phyloP scores from a whole-genome alignment of 2,329 filamentous ascomycete species.

The Microdochium trichocladiopsis region DNA sequence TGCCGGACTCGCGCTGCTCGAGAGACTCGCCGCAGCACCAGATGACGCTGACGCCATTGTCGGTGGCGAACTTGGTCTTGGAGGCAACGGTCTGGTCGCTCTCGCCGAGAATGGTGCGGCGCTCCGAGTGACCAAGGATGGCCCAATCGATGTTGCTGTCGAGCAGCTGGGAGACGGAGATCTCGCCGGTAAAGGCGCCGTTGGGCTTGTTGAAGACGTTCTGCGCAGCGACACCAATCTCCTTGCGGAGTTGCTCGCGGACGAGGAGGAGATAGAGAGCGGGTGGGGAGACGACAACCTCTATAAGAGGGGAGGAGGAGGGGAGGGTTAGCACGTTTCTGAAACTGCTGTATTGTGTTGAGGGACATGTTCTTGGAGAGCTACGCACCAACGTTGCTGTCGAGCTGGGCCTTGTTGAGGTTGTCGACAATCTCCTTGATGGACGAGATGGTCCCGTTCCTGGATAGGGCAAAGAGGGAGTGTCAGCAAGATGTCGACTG shows the following conservation, averaged over 20 bases:
- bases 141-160: conserved; percentile 86
- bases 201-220: conserved; percentile 97
- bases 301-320: conserved; percentile 34
- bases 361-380: not conserved
- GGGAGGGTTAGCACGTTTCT: not conserved
- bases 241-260: conserved; percentile 67
- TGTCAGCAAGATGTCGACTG: conserved; percentile 1
- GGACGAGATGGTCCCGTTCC: conserved; percentile 88
- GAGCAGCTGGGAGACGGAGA: conserved; percentile 84
- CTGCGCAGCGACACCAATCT: conserved; percentile 84
- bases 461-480: conserved; percentile 26
- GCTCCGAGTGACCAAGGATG: conserved; percentile 91
- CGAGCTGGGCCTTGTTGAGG: conserved; percentile 79
- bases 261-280: conserved; percentile 84
- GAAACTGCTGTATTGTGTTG: not conserved
- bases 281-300: conserved; percentile 92
- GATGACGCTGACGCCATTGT: conserved; percentile 83
- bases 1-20: conserved; percentile 79
- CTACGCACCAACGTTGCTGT: conserved; percentile 63
- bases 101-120: conserved; percentile 84
- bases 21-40: conserved; percentile 96
- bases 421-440: conserved; percentile 87
- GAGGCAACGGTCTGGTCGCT: conserved; percentile 75
- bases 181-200: conserved; percentile 95
- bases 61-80: conserved; percentile 91